A percentile compares a stretch with the other conserved stretches of the same genome.
phyloP scores from a whole-genome alignment of 306 rosid species.

The Rosa chinensis region DNA sequence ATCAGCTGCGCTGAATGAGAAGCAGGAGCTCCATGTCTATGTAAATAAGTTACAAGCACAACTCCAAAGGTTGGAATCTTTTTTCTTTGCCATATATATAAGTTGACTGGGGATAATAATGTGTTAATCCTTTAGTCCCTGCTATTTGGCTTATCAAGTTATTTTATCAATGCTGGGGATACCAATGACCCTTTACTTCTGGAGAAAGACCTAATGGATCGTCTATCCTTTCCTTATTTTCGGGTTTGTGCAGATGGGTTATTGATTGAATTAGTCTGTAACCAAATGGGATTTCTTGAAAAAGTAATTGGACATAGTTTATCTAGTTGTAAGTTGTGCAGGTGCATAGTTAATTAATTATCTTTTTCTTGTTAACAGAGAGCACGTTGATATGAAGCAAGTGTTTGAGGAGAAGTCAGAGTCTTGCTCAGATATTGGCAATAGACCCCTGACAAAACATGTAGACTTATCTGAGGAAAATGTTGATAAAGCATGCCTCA shows the following conservation, averaged over 20 bases:
- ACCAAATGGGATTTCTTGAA: neutral
- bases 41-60: slow-evolving; percentile 81
- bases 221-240: neutral
- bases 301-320: neutral
- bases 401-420: slow-evolving; percentile 82
- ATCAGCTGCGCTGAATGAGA: slow-evolving; percentile 63
- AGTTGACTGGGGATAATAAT: neutral
- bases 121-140: slow-evolving; percentile 4
- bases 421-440: slow-evolving; percentile 60
- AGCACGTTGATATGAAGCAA: slow-evolving; percentile 72
- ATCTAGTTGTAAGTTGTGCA: neutral
- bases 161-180: neutral
- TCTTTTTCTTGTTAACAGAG: slow-evolving; percentile 46
- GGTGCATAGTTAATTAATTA: neutral
- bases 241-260: neutral
- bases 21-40: slow-evolving; percentile 80
- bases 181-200: neutral
- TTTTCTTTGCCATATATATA: slow-evolving; percentile 22
- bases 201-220: neutral
- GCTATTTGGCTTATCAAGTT: neutral
- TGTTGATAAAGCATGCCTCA: slow-evolving; percentile 97
- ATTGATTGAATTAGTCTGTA: neutral
- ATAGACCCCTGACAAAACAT: slow-evolving; percentile 65
- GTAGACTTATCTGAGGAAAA: slow-evolving; percentile 80
- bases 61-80: slow-evolving; percentile 74